Percentiles rank a stretch among this genome's conserved stretches.
Conservation (phyloP, 1,139 yeast genomes). For the Arxiozyma slooffiae region DNA sequence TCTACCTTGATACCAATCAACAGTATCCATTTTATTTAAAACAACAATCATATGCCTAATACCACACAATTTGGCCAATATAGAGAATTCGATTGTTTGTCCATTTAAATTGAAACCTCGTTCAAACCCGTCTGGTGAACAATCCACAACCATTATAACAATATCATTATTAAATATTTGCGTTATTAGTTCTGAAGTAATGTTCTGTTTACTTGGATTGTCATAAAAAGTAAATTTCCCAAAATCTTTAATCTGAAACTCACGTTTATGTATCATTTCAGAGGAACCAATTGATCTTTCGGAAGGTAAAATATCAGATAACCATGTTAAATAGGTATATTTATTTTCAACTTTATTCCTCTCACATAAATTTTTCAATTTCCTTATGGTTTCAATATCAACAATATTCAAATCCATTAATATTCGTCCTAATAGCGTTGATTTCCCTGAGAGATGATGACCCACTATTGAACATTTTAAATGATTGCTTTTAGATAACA, state of each 20-base stretch:
- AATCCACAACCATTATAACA: slow-evolving; percentile 37
- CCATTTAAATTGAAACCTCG: slow-evolving; percentile 66
- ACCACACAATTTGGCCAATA: slow-evolving; percentile 59
- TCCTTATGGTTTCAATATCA: slow-evolving; percentile 59
- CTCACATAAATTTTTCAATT: slow-evolving; percentile 61
- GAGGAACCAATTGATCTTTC: slow-evolving; percentile 72
- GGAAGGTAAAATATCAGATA: slow-evolving; percentile 64
- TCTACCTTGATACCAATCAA: slow-evolving; percentile 49
- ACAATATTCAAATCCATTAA: slow-evolving; percentile 64
- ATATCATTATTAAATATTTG: slow-evolving; percentile 31
- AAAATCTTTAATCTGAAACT: slow-evolving; percentile 38
- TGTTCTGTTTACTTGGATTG: slow-evolving; percentile 82
- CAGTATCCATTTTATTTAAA: slow-evolving; percentile 65
- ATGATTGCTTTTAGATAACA: slow-evolving; percentile 38
- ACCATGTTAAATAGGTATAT: slow-evolving; percentile 7
- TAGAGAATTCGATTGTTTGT: slow-evolving; percentile 74
- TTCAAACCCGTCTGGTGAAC: slow-evolving; percentile 66
- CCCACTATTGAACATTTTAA: slow-evolving; percentile 72
- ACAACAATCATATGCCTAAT: slow-evolving; percentile 55
- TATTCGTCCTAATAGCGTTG: slow-evolving; percentile 77
- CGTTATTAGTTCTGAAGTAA: slow-evolving; percentile 53
- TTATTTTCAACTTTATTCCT: slow-evolving; percentile 52
- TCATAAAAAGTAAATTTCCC: slow-evolving; percentile 65
- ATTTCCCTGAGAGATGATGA: slow-evolving; percentile 89
- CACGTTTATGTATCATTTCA: slow-evolving; percentile 42